Percentiles rank a stretch among this genome's conserved stretches.
These are phyloP conservation scores for Tausonia pullulans DNA, from an alignment of 1,284 basidiomycete species.

Conservation along the genomic window DNA sequence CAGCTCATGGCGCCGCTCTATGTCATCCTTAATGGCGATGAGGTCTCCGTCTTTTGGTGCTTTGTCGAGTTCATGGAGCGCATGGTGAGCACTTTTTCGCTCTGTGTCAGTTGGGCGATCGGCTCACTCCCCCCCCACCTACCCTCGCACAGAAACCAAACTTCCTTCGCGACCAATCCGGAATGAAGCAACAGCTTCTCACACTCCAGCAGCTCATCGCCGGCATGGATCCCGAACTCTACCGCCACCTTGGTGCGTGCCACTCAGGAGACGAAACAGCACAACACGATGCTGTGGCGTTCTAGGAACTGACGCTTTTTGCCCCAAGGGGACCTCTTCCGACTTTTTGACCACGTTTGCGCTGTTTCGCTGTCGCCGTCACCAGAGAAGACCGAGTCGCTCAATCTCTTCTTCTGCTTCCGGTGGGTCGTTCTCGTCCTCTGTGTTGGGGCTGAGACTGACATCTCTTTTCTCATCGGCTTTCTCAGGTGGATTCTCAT, in stretches of 20 bases:
- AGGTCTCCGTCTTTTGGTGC: constrained; percentile 88
- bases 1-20: constrained; percentile 91
- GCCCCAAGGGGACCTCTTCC: background rate
- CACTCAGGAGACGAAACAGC: too few relatives aligned
- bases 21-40: constrained; percentile 77
- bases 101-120: background rate
- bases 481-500: constrained; percentile 65
- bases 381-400: constrained; percentile 71
- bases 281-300: too few relatives aligned
- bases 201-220: constrained; percentile 81
- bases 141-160: constrained; percentile 59
- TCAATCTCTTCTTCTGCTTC: constrained; percentile 98
- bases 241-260: constrained; percentile 62
- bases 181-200: constrained; percentile 88
- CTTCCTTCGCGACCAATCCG: constrained; percentile 90
- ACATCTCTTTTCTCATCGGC: constrained; percentile 2
- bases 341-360: constrained; percentile 4
- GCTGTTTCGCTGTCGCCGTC: background rate
- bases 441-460: constrained; percentile 24
- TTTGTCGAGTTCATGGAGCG: constrained; percentile 90
- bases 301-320: too few relatives aligned
- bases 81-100: constrained; percentile 49
- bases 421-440: constrained; percentile 44
- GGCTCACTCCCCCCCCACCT: background rate
- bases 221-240: constrained; percentile 88